Conservation (phyloP, 1,284 basidiomycete species). For the Stygiomarasmius scandens region DNA sequence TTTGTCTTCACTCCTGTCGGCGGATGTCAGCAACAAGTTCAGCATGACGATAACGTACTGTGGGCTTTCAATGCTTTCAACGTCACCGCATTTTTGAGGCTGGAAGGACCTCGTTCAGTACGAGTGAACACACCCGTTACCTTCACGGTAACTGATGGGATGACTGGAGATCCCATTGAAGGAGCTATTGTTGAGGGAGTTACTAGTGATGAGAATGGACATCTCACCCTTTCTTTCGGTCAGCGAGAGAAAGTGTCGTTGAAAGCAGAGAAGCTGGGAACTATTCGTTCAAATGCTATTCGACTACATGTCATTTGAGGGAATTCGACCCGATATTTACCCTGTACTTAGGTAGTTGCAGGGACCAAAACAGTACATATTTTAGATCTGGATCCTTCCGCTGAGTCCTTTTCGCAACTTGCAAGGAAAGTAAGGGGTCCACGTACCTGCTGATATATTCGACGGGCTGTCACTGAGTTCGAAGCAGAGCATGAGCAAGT, state of each 20-base stretch:
- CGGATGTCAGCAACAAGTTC: constrained; percentile 38
- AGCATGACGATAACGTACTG: constrained; percentile 29
- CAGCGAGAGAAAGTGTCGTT: constrained; percentile 25
- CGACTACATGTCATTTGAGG: neutral
- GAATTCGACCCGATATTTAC: too few species aligned
- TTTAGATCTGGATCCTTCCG: too few species aligned
- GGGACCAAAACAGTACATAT: too few species aligned
- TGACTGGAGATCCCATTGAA: constrained; percentile 26
- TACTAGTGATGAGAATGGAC: constrained; percentile 28
- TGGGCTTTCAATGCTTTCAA: constrained; percentile 36
- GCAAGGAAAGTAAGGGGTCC: too few species aligned
- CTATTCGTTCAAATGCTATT: constrained; percentile 33
- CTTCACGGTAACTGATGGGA: constrained; percentile 35
- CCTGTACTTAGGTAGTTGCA: too few species aligned
- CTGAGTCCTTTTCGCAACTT: too few species aligned
- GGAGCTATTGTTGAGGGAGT: constrained; percentile 30
- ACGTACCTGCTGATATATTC: too few species aligned
- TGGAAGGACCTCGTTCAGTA: constrained; percentile 28
- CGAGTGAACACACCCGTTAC: constrained; percentile 23
- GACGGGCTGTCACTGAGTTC: too few species aligned
- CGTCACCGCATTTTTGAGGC: constrained; percentile 30
- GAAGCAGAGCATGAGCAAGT: too few species aligned
- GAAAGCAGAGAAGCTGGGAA: constrained; percentile 33
- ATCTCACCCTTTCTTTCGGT: constrained; percentile 30
- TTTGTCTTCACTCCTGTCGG: constrained; percentile 32